Conservation (phyloP, 2,329 filamentous ascomycete species). For the Thielaviopsis punctulata region DNA sequence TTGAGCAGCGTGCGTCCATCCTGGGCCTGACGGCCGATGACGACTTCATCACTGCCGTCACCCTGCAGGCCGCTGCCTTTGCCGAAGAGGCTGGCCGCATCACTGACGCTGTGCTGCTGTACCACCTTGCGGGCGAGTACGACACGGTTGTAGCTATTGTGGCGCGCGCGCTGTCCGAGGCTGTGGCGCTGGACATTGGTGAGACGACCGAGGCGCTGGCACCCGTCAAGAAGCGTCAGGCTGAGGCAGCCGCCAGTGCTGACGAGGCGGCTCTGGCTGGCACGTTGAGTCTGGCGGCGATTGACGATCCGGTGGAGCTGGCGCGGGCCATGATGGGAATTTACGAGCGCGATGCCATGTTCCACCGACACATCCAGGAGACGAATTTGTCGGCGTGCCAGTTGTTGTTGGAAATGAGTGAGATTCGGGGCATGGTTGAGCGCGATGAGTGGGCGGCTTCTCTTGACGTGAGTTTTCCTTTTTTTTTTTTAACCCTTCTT, state of each 20-base stretch:
- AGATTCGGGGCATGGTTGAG: conserved; percentile 40
- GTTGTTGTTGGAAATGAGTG: conserved; percentile 42
- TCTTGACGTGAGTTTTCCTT: conserved; percentile 34
- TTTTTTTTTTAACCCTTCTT: neutral
- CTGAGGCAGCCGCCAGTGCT: conserved; percentile 36
- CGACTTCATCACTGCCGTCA: conserved; percentile 83
- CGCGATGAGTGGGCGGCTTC: conserved; percentile 37
- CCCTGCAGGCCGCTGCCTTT: conserved; percentile 75
- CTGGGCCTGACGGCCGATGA: conserved; percentile 66
- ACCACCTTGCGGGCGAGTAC: conserved; percentile 88
- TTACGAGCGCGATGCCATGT: conserved; percentile 45
- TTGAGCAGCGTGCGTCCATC: conserved; percentile 68
- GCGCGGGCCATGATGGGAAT: conserved; percentile 44
- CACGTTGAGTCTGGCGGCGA: conserved; percentile 24
- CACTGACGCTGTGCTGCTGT: conserved; percentile 85
- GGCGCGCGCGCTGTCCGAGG: conserved; percentile 78
- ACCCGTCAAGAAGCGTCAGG: conserved; percentile 56
- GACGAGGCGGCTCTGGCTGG: no score
- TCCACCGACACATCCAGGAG: conserved; percentile 38
- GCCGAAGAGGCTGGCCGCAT: conserved; percentile 88
- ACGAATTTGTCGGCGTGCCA: conserved; percentile 39
- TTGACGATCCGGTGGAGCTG: conserved; percentile 43
- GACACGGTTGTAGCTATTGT: conserved; percentile 85
- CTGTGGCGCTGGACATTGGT: conserved; percentile 70
- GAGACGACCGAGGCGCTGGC: conserved; percentile 63